These are phyloP conservation scores for Coffea eugenioides DNA, from an alignment of 257 asterid species.

Conservation along the genomic window DNA sequence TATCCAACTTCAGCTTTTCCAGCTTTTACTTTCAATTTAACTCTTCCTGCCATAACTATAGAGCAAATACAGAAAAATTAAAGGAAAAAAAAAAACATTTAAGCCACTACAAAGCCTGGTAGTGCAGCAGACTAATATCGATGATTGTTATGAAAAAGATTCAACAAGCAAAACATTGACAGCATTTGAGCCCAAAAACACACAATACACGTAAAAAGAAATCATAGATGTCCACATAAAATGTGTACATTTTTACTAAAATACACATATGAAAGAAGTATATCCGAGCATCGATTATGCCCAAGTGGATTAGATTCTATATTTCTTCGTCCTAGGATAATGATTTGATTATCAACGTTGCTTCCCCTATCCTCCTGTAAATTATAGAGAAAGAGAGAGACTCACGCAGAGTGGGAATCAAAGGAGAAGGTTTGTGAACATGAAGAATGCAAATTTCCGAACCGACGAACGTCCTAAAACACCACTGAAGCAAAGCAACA, in stretches of 20 bases:
- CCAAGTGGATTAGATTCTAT: too few species aligned
- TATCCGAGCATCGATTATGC: too few species aligned
- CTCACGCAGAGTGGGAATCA: slow-evolving; percentile 78
- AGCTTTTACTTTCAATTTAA: neutral
- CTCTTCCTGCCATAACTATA: neutral
- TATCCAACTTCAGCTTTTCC: neutral
- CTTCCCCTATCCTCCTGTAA: too few species aligned
- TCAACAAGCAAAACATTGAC: neutral
- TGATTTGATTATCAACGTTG: too few species aligned
- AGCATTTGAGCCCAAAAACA: neutral
- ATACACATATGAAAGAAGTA: too few species aligned
- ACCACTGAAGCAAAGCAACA: slow-evolving; percentile 63
- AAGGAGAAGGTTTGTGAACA: slow-evolving; percentile 73
- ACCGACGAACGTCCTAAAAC: slow-evolving; percentile 42
- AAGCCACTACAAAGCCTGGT: too few species aligned
- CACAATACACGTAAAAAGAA: neutral
- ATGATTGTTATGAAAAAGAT: too few species aligned
- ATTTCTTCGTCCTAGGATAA: too few species aligned
- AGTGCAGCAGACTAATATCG: too few species aligned
- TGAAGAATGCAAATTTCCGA: slow-evolving; percentile 63
- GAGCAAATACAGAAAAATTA: neutral
- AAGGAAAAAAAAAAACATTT: too few species aligned
- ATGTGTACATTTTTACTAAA: too few species aligned
- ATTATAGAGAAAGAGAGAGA: neutral
- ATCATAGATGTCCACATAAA: too few species aligned